Evolutionary conservation across 164 flowering plant species (phyloP), one percentile per base, ranked within the genome.

Genomic region (grape (Vitis vinifera)): DNA sequence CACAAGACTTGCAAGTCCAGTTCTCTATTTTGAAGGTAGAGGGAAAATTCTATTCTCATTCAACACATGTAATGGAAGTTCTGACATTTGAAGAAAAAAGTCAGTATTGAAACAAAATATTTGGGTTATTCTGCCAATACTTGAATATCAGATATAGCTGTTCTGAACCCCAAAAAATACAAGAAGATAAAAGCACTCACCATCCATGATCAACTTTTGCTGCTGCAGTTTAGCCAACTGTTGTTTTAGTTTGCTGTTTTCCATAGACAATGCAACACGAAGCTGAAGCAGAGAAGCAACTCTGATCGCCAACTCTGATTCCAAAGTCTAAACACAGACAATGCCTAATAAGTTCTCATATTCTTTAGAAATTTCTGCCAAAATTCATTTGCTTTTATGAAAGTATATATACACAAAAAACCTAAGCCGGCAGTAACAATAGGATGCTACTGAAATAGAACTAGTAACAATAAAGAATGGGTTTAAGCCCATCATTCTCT

Each of bases 231-330:
- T 72, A 15, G 79, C 70, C 58, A 81, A 31, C 71, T 81, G 80
- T 71, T 87, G 82, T 84, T 89, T 84, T 59, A 89, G 56, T 44
- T 78, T 71, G 72, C 70, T 74, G 70, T 87, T 87, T 63, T 89
- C 91, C 68, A 84, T 4, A 3, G 89, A 79, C 72, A 89, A 74
- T 64, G 81, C 62, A 73, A 63, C 79, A 27, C 78, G 84, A 44
- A 84, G 82, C 80, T 83, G 85, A 76, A 76, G 70, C 56, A 85
- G 60, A 67, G 87, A 72, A 63, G 78, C 75, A 69, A 84, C 85
- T 63, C 76, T 80, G 29, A 73, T 75, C 52, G 83, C 68, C 72
- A 89, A 73, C 29, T 84, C 88, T 48, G 86, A 76, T 62, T 81
- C 83, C 70, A 87, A 50, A 52, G 73, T 67, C 93, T 89, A 85